Evolutionary conservation across 2,329 filamentous ascomycete species (phyloP).

Genomic region (Phaeosphaeria sp.): DNA sequence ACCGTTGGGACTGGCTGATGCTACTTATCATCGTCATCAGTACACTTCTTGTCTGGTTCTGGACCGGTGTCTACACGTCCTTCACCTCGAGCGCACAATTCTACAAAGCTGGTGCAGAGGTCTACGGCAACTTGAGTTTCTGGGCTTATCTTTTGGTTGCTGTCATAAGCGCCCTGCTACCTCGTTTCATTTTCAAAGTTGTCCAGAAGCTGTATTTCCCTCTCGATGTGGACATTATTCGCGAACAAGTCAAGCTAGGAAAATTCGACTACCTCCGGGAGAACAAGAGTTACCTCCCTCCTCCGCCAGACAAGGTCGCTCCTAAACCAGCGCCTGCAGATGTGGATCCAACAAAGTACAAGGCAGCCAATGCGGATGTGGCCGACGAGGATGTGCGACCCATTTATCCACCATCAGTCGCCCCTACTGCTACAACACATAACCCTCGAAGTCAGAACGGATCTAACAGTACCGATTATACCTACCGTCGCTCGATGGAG

Average conservation of each 20-base stretch:
- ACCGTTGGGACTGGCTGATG: slow-evolving; percentile 98
- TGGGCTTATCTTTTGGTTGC: slow-evolving; percentile 85
- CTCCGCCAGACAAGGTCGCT: slow-evolving; percentile 49
- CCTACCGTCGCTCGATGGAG: slow-evolving; percentile 54
- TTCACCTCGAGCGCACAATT: slow-evolving; percentile 67
- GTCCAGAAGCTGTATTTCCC: slow-evolving; percentile 95
- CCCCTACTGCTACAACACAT: slow-evolving; percentile 70
- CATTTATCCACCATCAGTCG: slow-evolving; percentile 91
- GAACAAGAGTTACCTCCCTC: slow-evolving; percentile 58
- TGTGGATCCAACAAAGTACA: slow-evolving; percentile 49
- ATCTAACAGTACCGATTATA: slow-evolving; percentile 93
- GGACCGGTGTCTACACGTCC: slow-evolving; percentile 86
- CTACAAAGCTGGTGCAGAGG: slow-evolving; percentile 77
- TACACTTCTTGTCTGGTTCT: slow-evolving; percentile 88
- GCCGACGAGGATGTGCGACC: slow-evolving; percentile 85
- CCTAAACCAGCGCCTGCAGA: slow-evolving; percentile 67
- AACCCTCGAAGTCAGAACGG: slow-evolving; percentile 86
- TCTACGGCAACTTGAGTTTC: slow-evolving; percentile 82
- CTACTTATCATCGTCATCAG: slow-evolving; percentile 81
- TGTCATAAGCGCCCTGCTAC: slow-evolving; percentile 81
- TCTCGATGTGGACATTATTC: slow-evolving; percentile 90
- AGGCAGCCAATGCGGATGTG: slow-evolving; percentile 56
- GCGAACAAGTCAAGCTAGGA: slow-evolving; percentile 85
- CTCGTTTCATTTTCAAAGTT: slow-evolving; percentile 84
- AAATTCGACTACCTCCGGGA: slow-evolving; percentile 77